Base-by-base conservation (phyloP, 164 flowering plant genomes). In the Kingdonia uniflora region DNA sequence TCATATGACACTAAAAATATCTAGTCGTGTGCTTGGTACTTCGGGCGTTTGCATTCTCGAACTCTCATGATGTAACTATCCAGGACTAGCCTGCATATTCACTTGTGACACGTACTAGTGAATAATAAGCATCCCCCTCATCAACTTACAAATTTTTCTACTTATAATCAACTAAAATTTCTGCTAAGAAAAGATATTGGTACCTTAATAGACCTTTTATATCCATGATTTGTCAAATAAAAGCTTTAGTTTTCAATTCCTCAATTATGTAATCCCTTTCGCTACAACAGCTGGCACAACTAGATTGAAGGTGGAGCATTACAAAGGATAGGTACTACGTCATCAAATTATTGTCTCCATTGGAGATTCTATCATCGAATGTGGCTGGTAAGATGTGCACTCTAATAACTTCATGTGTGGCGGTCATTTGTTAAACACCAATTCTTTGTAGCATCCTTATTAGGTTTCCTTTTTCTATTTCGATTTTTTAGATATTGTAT, bases 391-490 rank as follows among this genome's bases (percentile, higher is more conserved):
- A 64, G 46, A 92, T 70, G 50, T 92, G 90, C 48, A 64, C 61
- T 58, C 63, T 80, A 21, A 79, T 59, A 66, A 92, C 69, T 56
- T 92, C 95, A 80, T 92, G 98, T 19, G 80, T n/a, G n/a, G n/a
- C 81, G 49, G 91, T 78, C 47, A 92, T 60, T 46, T 52, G 64
- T 56, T 88, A 87, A 40, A 88, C 79, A 38, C 98, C 98, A 62
- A 82, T 68, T 54, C 21, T 77, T 20, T 61, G 65, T 58, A 92
- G 85, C 80, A 88, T 69, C 56, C 63, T 58, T 15, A 61, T 58
- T 39, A 77, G 25, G 43, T 72, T 71, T 23, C 71, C 83, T 7
- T 53, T 57, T 38, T 56, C 19, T 19, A 58, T 35, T 29, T 58
- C 54, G 22, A 69, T 77, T 45, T n/a, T n/a, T n/a, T n/a, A n/a